A percentile compares a stretch with the other conserved stretches of the same genome.
Conservation (phyloP, 495 filamentous ascomycete species). For the Aspergillus bertholletiae region DNA sequence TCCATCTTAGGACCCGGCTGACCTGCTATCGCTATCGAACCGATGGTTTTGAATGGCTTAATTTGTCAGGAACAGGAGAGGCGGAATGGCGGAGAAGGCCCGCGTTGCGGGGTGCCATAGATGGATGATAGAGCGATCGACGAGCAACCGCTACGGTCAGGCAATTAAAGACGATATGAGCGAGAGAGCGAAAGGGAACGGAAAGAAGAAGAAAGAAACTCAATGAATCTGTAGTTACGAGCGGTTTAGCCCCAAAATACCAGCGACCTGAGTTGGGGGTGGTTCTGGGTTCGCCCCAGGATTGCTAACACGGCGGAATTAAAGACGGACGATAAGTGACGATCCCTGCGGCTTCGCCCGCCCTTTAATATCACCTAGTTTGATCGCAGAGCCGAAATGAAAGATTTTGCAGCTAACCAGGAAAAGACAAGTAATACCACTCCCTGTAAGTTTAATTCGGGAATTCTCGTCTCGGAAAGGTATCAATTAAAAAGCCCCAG, state of each 20-base stretch:
- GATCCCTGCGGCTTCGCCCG: constrained; percentile 14
- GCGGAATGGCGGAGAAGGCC: constrained; percentile 12
- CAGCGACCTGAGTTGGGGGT: no score
- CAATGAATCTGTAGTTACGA: no score
- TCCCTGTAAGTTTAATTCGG: not conserved
- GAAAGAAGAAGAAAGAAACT: not conserved
- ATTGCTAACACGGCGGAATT: not conserved
- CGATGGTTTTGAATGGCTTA: constrained; percentile 4
- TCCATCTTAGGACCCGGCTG: constrained; percentile 15
- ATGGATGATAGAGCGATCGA: constrained; percentile 13
- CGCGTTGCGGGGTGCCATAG: constrained; percentile 22
- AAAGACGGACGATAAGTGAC: constrained; percentile 7
- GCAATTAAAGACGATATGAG: not conserved
- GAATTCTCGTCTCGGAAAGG: not conserved
- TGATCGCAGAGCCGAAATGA: not conserved
- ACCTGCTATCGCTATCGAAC: constrained; percentile 1
- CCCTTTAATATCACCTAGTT: constrained; percentile 4
- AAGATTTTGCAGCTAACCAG: not conserved
- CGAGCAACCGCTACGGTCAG: constrained; percentile 1
- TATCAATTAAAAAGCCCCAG: not conserved
- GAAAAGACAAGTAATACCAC: not conserved
- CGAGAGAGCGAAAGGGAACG: not conserved
- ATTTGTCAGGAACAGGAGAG: constrained; percentile 3
- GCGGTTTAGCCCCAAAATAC: no score
- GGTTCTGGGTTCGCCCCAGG: no score